Conservation (phyloP, 352 stramenopile genomes). For the Globisporangium cederbergense region DNA sequence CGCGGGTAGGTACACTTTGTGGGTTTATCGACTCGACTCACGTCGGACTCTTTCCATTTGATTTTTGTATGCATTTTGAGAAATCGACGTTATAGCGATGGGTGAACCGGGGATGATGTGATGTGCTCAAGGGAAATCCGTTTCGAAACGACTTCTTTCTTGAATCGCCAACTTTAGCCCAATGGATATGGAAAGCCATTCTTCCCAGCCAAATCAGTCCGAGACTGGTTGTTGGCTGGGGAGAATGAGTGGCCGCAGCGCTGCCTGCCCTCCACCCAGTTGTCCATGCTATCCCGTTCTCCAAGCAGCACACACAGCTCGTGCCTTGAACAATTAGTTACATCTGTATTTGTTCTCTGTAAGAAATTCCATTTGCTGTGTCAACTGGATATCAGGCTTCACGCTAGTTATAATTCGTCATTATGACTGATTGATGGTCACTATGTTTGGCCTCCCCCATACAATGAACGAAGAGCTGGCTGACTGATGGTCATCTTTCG, state of each 20-base stretch:
- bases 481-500: not conserved
- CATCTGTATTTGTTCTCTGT: not conserved
- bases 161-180: not conserved
- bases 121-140: slow-evolving; percentile 1
- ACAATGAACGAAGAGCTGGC: not conserved
- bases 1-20: too few relatives aligned
- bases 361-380: too few relatives aligned
- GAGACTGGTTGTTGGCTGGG: too few relatives aligned
- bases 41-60: too few relatives aligned
- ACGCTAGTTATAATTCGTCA: not conserved
- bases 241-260: too few relatives aligned
- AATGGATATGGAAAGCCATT: not conserved
- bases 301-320: not conserved
- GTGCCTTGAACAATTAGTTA: not conserved
- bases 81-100: too few relatives aligned
- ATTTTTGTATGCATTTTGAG: too few relatives aligned
- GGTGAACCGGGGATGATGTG: not conserved
- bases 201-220: too few relatives aligned
- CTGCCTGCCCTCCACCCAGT: not conserved
- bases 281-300: not conserved
- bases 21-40: too few relatives aligned
- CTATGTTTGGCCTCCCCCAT: too few relatives aligned
- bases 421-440: not conserved
- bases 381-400: not conserved
- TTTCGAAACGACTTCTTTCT: not conserved